These are phyloP conservation scores for Ophiostoma ips DNA, from an alignment of 2,329 filamentous ascomycete species.

Conservation along the genomic window DNA sequence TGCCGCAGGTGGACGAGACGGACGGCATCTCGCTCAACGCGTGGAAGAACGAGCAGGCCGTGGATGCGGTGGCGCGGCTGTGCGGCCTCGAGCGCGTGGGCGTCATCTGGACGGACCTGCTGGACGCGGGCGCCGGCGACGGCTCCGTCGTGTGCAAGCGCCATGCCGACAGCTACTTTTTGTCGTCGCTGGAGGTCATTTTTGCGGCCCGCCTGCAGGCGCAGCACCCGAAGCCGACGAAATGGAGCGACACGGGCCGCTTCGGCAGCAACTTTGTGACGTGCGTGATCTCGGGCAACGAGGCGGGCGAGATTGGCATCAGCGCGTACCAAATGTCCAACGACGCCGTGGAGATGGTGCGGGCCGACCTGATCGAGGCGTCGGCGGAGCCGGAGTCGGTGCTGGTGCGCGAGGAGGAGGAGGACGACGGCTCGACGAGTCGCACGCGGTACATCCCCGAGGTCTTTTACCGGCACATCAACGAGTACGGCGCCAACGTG, in stretches of 20 bases:
- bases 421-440: conserved; percentile 56
- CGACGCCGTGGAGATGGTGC: conserved; percentile 91
- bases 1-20: conserved; percentile 75
- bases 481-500: conserved; percentile 91
- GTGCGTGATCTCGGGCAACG: conserved; percentile 87
- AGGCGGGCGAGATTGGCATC: conserved; percentile 74
- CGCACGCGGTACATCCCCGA: conserved; percentile 86
- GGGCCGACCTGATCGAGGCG: conserved; percentile 86
- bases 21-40: conserved; percentile 77
- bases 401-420: conserved; percentile 86
- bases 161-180: conserved; percentile 86
- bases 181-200: conserved; percentile 81
- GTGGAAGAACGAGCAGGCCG: conserved; percentile 72
- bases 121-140: conserved; percentile 68
- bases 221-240: conserved; percentile 75
- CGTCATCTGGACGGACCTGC: conserved; percentile 85
- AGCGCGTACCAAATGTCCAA: conserved; percentile 92
- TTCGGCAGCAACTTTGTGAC: conserved; percentile 98
- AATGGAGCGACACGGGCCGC: conserved; percentile 89
- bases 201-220: conserved; percentile 84
- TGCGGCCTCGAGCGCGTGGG: conserved; percentile 84
- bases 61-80: conserved; percentile 65
- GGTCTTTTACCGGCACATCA: conserved; percentile 89
- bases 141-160: conserved; percentile 88
- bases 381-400: conserved; percentile 87